phyloP scores from a whole-genome alignment of 1,284 basidiomycete genomes.

The Heterobasidion irregulare region DNA sequence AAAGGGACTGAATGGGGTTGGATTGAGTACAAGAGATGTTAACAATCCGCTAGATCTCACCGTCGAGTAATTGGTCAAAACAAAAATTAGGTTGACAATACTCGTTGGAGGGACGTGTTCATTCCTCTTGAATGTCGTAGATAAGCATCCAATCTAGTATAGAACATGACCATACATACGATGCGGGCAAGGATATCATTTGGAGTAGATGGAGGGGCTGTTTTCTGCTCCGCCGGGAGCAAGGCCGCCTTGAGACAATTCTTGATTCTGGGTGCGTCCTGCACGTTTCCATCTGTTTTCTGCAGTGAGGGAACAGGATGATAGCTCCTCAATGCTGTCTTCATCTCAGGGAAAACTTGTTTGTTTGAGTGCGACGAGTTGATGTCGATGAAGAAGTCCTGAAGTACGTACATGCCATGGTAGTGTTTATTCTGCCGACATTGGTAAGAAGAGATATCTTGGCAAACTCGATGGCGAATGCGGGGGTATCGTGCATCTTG shows the following conservation, averaged over 20 bases:
- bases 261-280: slow-evolving; percentile 69
- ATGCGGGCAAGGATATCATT: slow-evolving; percentile 58
- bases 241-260: slow-evolving; percentile 70
- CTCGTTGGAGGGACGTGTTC: slow-evolving; percentile 68
- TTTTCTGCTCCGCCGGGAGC: slow-evolving; percentile 63
- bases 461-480: slow-evolving; percentile 75
- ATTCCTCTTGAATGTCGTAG: slow-evolving; percentile 30
- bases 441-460: slow-evolving; percentile 85
- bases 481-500: slow-evolving; percentile 73
- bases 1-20: slow-evolving; percentile 44
- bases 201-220: slow-evolving; percentile 59
- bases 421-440: slow-evolving; percentile 90
- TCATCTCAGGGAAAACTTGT: slow-evolving; percentile 57
- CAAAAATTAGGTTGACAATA: slow-evolving; percentile 73
- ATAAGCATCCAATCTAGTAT: not conserved
- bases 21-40: not conserved
- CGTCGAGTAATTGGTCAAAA: slow-evolving; percentile 60
- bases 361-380: not conserved
- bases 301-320: slow-evolving; percentile 66
- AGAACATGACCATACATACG: slow-evolving; percentile 15
- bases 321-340: slow-evolving; percentile 62
- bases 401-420: slow-evolving; percentile 73
- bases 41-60: slow-evolving; percentile 30
- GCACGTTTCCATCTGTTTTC: slow-evolving; percentile 54
- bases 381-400: slow-evolving; percentile 7